These are phyloP conservation scores for Pseudopithomyces maydicus DNA, from an alignment of 2,329 filamentous ascomycete genomes.

Conservation along the genomic window DNA sequence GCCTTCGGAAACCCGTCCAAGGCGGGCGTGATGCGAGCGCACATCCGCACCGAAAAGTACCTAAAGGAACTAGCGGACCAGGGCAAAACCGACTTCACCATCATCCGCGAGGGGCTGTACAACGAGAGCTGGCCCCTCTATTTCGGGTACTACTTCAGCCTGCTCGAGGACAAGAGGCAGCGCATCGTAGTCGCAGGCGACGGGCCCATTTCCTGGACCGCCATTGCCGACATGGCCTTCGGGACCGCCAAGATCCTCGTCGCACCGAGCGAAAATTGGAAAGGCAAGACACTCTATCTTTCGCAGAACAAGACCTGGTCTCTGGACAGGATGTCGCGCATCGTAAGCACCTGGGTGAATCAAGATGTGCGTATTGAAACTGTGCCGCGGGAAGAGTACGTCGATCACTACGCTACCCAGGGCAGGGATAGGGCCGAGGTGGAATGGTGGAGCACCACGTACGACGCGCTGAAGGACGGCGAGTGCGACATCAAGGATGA, in stretches of 20 bases:
- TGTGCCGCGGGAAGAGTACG: constrained; percentile 47
- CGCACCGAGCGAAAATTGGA: constrained; percentile 35
- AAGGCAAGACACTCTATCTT: constrained; percentile 47
- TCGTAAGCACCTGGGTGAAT: constrained; percentile 32
- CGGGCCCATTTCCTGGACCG: constrained; percentile 50
- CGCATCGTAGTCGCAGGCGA: constrained; percentile 51
- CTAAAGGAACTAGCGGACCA: constrained; percentile 35
- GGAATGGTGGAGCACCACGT: constrained; percentile 54
- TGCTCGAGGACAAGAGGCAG: constrained; percentile 40
- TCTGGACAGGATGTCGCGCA: constrained; percentile 34
- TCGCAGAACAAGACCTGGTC: constrained; percentile 34
- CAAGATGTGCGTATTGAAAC: constrained; percentile 43
- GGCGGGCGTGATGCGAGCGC: constrained; percentile 52
- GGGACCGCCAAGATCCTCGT: constrained; percentile 48
- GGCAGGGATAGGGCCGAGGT: constrained; percentile 44
- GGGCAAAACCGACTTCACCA: constrained; percentile 33
- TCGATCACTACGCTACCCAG: constrained; percentile 47
- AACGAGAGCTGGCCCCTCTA: constrained; percentile 56
- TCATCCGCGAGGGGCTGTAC: constrained; percentile 53
- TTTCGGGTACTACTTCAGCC: constrained; percentile 49
- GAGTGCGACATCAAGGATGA: constrained; percentile 51
- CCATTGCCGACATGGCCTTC: constrained; percentile 51
- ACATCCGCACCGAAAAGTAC: constrained; percentile 52
- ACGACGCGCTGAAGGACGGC: constrained; percentile 49
- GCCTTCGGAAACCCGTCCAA: constrained; percentile 49